phyloP scores from a whole-genome alignment of 1,284 basidiomycete species.

The Somion occarium region DNA sequence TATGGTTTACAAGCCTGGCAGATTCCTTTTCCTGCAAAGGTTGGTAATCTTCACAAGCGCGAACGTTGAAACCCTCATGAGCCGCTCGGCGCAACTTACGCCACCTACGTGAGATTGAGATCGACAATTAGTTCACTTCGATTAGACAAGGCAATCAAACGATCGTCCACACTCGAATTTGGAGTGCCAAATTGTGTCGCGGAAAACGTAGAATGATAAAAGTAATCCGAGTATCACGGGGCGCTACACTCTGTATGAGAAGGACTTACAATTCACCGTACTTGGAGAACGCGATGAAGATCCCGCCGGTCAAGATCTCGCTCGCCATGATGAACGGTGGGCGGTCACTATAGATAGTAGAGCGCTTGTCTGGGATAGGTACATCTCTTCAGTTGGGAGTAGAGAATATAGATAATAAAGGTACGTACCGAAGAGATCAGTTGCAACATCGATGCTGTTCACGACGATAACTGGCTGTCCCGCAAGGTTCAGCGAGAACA shows the following conservation, averaged over 20 bases:
- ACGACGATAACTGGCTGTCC: conserved; percentile 26
- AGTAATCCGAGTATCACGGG: no score
- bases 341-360: conserved; percentile 22
- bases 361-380: conserved; percentile 18
- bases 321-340: conserved; percentile 16
- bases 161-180: no score
- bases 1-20: not conserved
- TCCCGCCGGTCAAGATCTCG: conserved; percentile 13
- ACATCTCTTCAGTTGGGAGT: no score
- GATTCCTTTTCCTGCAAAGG: conserved; percentile 2
- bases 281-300: conserved; percentile 10
- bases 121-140: not conserved
- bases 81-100: not conserved
- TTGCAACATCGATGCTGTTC: conserved; percentile 19
- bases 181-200: no score
- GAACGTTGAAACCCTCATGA: conserved; percentile 1
- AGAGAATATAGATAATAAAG: not conserved
- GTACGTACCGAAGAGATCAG: conserved; percentile 16
- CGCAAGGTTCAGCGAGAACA: conserved; percentile 16
- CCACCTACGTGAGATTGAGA: not conserved
- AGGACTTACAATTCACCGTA: conserved; percentile 11
- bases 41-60: not conserved
- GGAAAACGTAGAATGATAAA: no score
- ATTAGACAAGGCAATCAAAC: no score
- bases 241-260: no score